Base-by-base conservation (phyloP, 257 asterid genomes). In the Anisodus acutangulus region DNA sequence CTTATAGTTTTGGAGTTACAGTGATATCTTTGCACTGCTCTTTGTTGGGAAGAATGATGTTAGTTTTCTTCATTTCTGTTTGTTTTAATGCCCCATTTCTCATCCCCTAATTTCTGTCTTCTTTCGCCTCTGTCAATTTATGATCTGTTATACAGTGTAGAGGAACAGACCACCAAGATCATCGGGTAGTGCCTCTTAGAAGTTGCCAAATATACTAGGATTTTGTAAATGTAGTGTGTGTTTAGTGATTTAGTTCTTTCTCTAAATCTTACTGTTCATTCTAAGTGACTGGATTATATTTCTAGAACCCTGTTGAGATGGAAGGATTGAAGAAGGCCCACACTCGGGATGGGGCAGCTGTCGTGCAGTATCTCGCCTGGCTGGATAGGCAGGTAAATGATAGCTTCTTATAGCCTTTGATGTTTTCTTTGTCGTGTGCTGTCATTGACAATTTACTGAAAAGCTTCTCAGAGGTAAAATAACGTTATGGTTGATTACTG, bases 341-440 rank as follows among this genome's bases (percentile, higher is more conserved):
- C 87, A 87, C 95, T 83, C 93, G 98, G 49, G 99, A 96, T 86
- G 99, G 99, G 57, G 98, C 98, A 62, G 99, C 98, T 72, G 98
- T 96, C 68, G 98, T 96, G 86, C 98, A 96, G 78, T 96, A 92
- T 89, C 94, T 94, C 84, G 92, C 78, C 81, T 96, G 99, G 99
- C 89, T 96, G 87, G 98, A 96, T 90, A 86, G 88, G 85, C 97
- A 96, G 98, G 98, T 94, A 72, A 72, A 51, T 74, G 45, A 49
- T 22, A 49, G 80, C 43, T 19, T 74, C 80, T 74, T 49, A 74
- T n/a, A 19, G 19, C 5, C 57, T 74, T 47, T 49, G 22, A 11
- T 13, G 35, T 72, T 74, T 49, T 51, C 22, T 49, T 49, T 26
- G 43, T 9, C 19, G 4, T 22, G 13, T 74, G 81, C 22, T 49